phyloP scores from a whole-genome alignment of 768 basidiomycete species.

The Pulveroboletus sp. region DNA sequence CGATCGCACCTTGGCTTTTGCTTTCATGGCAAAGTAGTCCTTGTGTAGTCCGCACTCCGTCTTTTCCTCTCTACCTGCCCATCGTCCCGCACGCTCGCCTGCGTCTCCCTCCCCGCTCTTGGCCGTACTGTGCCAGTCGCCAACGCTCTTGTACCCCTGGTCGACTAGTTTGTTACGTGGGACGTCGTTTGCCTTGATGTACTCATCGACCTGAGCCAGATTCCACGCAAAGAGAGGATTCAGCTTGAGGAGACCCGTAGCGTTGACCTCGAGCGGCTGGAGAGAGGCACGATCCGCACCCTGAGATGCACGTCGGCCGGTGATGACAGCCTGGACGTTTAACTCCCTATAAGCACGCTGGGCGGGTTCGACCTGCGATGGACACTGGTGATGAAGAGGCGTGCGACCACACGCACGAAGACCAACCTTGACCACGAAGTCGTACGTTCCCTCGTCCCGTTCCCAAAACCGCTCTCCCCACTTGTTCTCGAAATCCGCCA shows the following conservation, averaged over 20 bases:
- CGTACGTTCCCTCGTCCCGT: constrained; percentile 80
- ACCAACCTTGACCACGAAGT: constrained; percentile 85
- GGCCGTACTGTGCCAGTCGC: constrained; percentile 96
- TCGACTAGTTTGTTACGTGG: constrained; percentile 84
- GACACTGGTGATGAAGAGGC: neutral
- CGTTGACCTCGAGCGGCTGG: constrained; percentile 85
- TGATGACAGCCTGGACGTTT: constrained; percentile 81
- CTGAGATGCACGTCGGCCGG: constrained; percentile 91
- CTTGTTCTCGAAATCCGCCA: constrained; percentile 70
- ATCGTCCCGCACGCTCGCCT: constrained; percentile 84
- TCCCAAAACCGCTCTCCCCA: constrained; percentile 86
- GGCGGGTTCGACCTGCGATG: constrained; percentile 83
- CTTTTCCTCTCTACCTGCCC: constrained; percentile 81
- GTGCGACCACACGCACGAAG: neutral
- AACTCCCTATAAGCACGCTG: constrained; percentile 80
- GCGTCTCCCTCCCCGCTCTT: constrained; percentile 60
- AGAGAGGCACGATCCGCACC: constrained; percentile 84
- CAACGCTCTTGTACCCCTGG: constrained; percentile 91
- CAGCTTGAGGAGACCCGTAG: constrained; percentile 85
- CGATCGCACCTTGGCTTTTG: constrained; percentile 38
- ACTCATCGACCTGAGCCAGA: constrained; percentile 78
- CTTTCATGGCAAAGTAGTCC: constrained; percentile 80
- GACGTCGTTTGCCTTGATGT: constrained; percentile 75
- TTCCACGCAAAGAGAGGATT: constrained; percentile 92
- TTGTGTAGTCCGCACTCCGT: constrained; percentile 95